These are phyloP conservation scores for Verticillium dahliae DNA, from an alignment of 2,329 filamentous ascomycete genomes.

Conservation along the genomic window DNA sequence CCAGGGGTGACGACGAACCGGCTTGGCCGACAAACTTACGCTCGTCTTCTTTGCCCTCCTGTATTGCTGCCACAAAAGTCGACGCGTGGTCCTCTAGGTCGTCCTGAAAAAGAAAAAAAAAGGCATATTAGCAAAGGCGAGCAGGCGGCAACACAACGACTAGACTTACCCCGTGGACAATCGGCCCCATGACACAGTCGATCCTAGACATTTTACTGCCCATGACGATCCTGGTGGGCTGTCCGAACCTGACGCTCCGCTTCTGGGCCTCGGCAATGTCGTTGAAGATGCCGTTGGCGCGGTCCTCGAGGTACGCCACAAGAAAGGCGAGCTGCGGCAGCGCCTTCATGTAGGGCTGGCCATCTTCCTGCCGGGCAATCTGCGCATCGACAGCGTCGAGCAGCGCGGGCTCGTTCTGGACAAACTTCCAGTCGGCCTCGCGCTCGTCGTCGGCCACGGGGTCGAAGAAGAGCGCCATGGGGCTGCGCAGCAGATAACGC, in stretches of 20 bases:
- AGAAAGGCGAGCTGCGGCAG: conserved; percentile 59
- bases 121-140: neutral
- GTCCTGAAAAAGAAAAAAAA: neutral
- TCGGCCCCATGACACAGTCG: conserved; percentile 51
- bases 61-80: conserved; percentile 32
- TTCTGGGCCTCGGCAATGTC: conserved; percentile 65
- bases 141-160: neutral
- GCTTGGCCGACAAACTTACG: conserved; percentile 20
- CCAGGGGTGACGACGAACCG: neutral
- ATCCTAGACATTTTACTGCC: conserved; percentile 38
- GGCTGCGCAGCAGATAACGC: conserved; percentile 59
- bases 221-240: conserved; percentile 38
- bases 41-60: conserved; percentile 26
- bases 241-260: conserved; percentile 61
- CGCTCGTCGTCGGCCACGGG: conserved; percentile 40
- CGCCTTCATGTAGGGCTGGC: conserved; percentile 39
- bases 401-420: conserved; percentile 28
- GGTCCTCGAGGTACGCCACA: conserved; percentile 48
- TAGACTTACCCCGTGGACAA: conserved; percentile 23
- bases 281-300: conserved; percentile 56
- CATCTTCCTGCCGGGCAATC: conserved; percentile 36
- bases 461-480: conserved; percentile 55
- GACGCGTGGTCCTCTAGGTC: neutral
- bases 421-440: conserved; percentile 34
- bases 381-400: conserved; percentile 36